phyloP scores from a whole-genome alignment of 1,284 basidiomycete genomes.

The Volvariella volvacea region DNA sequence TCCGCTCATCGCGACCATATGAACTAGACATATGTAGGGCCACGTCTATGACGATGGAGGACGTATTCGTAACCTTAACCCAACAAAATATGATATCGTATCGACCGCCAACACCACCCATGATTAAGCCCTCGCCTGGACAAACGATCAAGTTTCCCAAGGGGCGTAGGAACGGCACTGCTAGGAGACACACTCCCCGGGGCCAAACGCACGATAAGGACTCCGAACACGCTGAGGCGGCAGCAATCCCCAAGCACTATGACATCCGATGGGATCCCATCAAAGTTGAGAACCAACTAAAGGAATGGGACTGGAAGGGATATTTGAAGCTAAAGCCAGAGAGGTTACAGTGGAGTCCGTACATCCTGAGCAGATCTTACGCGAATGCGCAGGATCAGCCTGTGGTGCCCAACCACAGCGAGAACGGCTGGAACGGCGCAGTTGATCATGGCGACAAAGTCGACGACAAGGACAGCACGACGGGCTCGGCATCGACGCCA shows the following conservation, averaged over 20 bases:
- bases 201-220: conserved; percentile 44
- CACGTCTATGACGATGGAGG: conserved; percentile 91
- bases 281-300: conserved; percentile 63
- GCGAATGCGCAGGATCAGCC: too few species aligned
- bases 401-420: too few species aligned
- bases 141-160: conserved; percentile 70
- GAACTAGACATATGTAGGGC: conserved; percentile 74
- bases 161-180: conserved; percentile 59
- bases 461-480: too few species aligned
- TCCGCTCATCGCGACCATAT: not conserved
- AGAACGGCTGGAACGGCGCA: too few species aligned
- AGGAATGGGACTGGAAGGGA: conserved; percentile 73
- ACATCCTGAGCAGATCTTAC: conserved; percentile 52
- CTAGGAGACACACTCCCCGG: conserved; percentile 56
- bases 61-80: conserved; percentile 75
- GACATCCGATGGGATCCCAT: conserved; percentile 69
- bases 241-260: conserved; percentile 70
- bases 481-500: not conserved
- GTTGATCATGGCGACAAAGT: too few species aligned
- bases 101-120: conserved; percentile 41
- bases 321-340: conserved; percentile 80
- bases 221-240: conserved; percentile 41
- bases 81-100: conserved; percentile 76
- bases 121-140: conserved; percentile 60
- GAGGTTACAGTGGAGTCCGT: conserved; percentile 93